Evolutionary conservation across 306 rosid genomes (phyloP), one percentile per base, ranked within the genome.

Genomic region (Macrotyloma uniflorum): DNA sequence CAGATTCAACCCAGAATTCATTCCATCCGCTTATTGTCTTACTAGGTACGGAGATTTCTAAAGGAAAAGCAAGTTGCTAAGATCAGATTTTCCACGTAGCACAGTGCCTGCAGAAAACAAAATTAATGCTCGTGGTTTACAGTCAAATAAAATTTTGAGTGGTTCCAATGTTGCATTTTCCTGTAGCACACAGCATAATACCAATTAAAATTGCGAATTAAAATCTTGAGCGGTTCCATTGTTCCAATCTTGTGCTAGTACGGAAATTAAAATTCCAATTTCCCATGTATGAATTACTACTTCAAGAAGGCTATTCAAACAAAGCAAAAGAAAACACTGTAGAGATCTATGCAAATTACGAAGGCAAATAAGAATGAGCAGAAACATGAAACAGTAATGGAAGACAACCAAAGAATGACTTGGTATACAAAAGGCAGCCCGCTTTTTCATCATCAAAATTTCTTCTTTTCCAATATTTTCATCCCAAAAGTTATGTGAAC

Each of bases 341-440:
- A 26, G 72, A 33, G 46, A 63, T 22, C 30, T 8, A 28, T 7
- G 74, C 33, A 80, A 86, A 82, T 76, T 6, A 33, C 14, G 77
- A 82, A 83, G 10, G 36, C 79, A 11, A 32, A 70, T 82, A 78
- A 82, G 77, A 76, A 76, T 72, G 79, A 33, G 61, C 80, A 72
- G 51, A 84, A 83, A 24, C 72, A 20, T 38, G 38, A 42, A 67
- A 59, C 18, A 61, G 55, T 53, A 82, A 72, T 26, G 42, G 67
- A 78, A 65, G 19, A 74, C 62, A 4, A 10, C 46, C 46, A 40
- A 40, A 40, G 15, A 10, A 40, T 40, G 46, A 40, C 46, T 40
- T 40, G 46, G 43, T 38, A 38, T 38, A 38, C 43, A 38, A 40
- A 40, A 40, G 45, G 1, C 45, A 40, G 13, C 10, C 4, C 2